Base-by-base conservation (phyloP, 306 rosid species). In the Cucurbita pepo region DNA sequence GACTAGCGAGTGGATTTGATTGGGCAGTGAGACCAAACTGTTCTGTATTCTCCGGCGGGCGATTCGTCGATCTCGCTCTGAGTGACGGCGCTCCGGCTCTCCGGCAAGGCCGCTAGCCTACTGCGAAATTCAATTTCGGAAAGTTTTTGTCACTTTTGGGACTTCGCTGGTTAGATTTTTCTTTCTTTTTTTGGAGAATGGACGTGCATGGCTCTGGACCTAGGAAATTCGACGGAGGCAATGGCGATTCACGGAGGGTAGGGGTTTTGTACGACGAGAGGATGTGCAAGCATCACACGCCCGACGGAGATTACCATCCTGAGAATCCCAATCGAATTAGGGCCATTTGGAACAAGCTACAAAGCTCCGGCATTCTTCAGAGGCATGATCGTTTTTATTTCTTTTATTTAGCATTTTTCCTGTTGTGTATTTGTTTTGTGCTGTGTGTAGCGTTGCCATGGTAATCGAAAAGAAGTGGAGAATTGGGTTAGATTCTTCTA, bases 211-310 rank as follows among this genome's bases (percentile, higher is more conserved):
- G 38, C 56, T 69, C 56, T 13, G 44, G 13, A 69, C 15, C 73
- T 8, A 48, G 1, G 21, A 48, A 10, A 66, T 44, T 43, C 18
- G 37, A 69, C 54, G 56, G 73, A 14, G 21, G 0, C 18, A 69
- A 48, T 48, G 73, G 56, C 57, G 55, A 21, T 47, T 69, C 9
- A 38, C 90, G 81, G 25, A 87, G 79, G 21, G 91, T 94, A 5
- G 99, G 95, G 59, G 66, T 94, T 59, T 74, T 94, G 1, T 89
- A 87, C 86, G 97, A 94, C 41, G 88, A 85, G 73, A 83, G 88
- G 75, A 91, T 94, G 99, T 89, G 99, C 38, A 81, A 77, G 38
- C 99, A 94, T 58, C 47, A 71, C 60, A 75, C 78, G 2, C 87
- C 86, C 3, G 78, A 80, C 77, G 80, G 77, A 10, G 83, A 52